Conservation (phyloP, 345 rosid genomes). For the Eucalyptus marginata region DNA sequence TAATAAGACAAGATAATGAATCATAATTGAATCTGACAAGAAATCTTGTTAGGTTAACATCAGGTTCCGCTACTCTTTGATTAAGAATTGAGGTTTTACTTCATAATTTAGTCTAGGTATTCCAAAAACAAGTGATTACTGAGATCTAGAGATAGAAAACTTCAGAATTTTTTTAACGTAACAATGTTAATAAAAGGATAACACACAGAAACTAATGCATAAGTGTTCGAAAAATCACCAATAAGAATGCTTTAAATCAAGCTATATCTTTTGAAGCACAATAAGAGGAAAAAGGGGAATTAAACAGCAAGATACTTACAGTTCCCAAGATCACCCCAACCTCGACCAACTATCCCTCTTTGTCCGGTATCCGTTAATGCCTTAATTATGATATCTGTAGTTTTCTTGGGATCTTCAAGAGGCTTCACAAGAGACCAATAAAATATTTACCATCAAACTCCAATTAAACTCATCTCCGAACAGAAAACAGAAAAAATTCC, state of each 20-base stretch:
- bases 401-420: slow-evolving; percentile 77
- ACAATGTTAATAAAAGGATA: not conserved
- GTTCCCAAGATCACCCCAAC: slow-evolving; percentile 94
- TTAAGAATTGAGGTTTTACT: not conserved
- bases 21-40: not conserved
- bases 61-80: not conserved
- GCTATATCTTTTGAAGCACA: not conserved
- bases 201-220: not conserved
- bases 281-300: not conserved
- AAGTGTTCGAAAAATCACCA: not conserved
- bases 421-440: slow-evolving; percentile 45
- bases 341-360: slow-evolving; percentile 90
- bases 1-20: not conserved
- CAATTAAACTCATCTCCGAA: not conserved
- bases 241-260: not conserved
- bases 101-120: not conserved
- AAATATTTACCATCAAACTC: not conserved
- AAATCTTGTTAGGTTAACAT: not conserved
- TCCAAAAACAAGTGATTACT: not conserved
- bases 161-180: not conserved
- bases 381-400: slow-evolving; percentile 67
- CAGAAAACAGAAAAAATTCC: not conserved
- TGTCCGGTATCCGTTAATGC: slow-evolving; percentile 75
- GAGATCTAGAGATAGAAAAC: not conserved
- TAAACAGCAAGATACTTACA: slow-evolving; percentile 29